Percentiles rank a stretch among this genome's conserved stretches.
Conservation (phyloP, 495 filamentous ascomycete species). For the Neurospora sp. region DNA sequence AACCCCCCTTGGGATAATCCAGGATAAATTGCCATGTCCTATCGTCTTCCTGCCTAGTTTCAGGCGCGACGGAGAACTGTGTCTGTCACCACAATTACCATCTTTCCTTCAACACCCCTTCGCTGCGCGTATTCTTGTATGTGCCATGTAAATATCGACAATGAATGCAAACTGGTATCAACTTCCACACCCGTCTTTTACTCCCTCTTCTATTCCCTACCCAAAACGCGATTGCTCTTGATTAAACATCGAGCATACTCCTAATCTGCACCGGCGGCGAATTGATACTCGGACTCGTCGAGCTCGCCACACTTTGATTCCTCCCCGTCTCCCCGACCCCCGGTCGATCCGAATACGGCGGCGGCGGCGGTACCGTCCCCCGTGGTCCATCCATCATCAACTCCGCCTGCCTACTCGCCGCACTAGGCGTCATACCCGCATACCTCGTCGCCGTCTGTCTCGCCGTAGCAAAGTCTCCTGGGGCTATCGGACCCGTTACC, state of each 20-base stretch:
- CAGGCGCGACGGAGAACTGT: too few relatives aligned
- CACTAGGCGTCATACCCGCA: slow-evolving; percentile 25
- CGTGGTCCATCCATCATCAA: slow-evolving; percentile 24
- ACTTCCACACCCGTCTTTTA: not conserved
- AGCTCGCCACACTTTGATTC: slow-evolving; percentile 20
- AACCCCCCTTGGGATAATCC: too few relatives aligned
- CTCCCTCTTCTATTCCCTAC: not conserved
- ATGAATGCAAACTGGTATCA: not conserved
- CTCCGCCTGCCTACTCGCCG: slow-evolving; percentile 13
- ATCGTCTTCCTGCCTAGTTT: too few relatives aligned
- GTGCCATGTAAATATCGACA: not conserved
- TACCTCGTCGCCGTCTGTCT: slow-evolving; percentile 8
- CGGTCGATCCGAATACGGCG: slow-evolving; percentile 17
- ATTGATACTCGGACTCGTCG: slow-evolving; percentile 19
- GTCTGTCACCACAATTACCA: too few relatives aligned
- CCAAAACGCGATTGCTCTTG: not conserved
- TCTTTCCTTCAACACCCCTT: too few relatives aligned
- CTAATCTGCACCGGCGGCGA: slow-evolving; percentile 38
- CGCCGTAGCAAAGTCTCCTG: slow-evolving; percentile 5
- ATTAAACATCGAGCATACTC: slow-evolving; percentile 50
- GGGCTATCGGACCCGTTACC: slow-evolving; percentile 18
- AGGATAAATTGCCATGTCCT: too few relatives aligned
- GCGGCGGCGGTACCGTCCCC: slow-evolving; percentile 4
- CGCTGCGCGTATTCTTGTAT: not conserved
- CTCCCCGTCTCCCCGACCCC: slow-evolving; percentile 14